Percentiles rank a stretch among this genome's conserved stretches.
Conservation (phyloP, 176 grass and related monocot genomes). For the Phyllostachys edulis region DNA sequence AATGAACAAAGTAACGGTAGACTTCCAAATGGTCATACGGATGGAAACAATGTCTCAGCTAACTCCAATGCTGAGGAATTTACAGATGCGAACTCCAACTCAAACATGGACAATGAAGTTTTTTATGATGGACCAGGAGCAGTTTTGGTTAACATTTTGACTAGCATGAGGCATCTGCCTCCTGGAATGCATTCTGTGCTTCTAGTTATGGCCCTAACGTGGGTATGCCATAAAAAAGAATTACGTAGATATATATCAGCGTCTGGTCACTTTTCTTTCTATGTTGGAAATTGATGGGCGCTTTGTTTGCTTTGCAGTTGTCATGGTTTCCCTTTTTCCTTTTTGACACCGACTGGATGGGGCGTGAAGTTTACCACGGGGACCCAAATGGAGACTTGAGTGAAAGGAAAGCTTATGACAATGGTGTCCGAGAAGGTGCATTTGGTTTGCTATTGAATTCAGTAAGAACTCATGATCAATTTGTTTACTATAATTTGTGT, state of each 20-base stretch:
- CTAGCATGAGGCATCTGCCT: conserved; percentile 94
- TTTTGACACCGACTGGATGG: conserved; percentile 99
- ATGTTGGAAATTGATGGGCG: conserved; percentile 8
- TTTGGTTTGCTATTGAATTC: conserved; percentile 99
- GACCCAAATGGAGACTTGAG: conserved; percentile 76
- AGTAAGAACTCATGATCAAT: conserved; percentile 62
- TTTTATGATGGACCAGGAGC: conserved; percentile 88
- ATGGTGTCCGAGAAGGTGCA: conserved; percentile 99
- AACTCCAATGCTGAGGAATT: conserved; percentile 37
- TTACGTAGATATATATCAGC: neutral
- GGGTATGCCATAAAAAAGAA: conserved; percentile 49
- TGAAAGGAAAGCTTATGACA: conserved; percentile 62
- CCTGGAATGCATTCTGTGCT: conserved; percentile 93
- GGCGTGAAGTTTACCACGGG: conserved; percentile 93
- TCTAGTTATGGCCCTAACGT: conserved; percentile 94
- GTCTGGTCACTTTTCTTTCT: neutral
- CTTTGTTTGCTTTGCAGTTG: conserved; percentile 52
- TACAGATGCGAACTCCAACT: conserved; percentile 36
- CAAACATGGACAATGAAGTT: conserved; percentile 41
- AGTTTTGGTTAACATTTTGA: conserved; percentile 95
- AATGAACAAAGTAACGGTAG: conserved; percentile 44
- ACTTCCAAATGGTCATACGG: conserved; percentile 43
- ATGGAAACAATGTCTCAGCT: conserved; percentile 32
- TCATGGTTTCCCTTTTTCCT: conserved; percentile 99
- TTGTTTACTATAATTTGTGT: conserved; percentile 20